Conservation (phyloP, 2,329 filamentous ascomycete species). For the Chaetomium sp. region DNA sequence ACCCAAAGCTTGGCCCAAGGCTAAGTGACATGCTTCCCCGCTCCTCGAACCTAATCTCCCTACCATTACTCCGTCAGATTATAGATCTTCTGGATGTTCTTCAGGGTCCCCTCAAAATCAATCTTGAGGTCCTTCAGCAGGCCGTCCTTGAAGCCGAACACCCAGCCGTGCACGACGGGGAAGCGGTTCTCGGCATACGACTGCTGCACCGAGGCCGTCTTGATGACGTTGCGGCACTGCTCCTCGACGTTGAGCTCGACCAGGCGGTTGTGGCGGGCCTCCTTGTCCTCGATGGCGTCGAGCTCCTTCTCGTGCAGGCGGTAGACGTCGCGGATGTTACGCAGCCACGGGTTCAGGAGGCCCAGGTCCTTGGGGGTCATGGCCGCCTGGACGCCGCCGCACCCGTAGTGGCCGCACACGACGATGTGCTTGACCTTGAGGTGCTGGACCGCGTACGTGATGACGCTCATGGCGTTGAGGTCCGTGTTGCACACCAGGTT, state of each 20-base stretch:
- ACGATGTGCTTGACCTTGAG: slow-evolving; percentile 81
- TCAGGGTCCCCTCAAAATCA: slow-evolving; percentile 55
- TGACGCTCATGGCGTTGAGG: slow-evolving; percentile 76
- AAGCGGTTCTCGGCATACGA: slow-evolving; percentile 63
- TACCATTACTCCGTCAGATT: slow-evolving; percentile 44
- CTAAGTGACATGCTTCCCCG: neutral
- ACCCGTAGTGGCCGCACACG: slow-evolving; percentile 78
- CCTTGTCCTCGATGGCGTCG: slow-evolving; percentile 61
- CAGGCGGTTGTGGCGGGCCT: slow-evolving; percentile 67
- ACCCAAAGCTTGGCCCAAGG: neutral
- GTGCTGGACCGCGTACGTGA: slow-evolving; percentile 83
- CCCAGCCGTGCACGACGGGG: slow-evolving; percentile 73
- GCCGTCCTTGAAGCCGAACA: slow-evolving; percentile 70
- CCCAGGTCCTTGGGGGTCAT: slow-evolving; percentile 71
- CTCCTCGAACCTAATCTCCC: neutral
- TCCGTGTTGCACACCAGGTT: slow-evolving; percentile 82
- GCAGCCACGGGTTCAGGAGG: slow-evolving; percentile 71
- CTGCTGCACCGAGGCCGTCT: slow-evolving; percentile 79
- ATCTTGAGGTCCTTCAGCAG: slow-evolving; percentile 63
- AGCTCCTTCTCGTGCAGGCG: slow-evolving; percentile 71
- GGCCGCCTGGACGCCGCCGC: slow-evolving; percentile 74
- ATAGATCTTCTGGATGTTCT: slow-evolving; percentile 62
- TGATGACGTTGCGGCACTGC: slow-evolving; percentile 76
- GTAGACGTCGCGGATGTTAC: slow-evolving; percentile 75
- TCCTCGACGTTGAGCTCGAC: slow-evolving; percentile 83